Evolutionary conservation across 768 basidiomycete species (phyloP).

Genomic region (Amyloporia xantha): DNA sequence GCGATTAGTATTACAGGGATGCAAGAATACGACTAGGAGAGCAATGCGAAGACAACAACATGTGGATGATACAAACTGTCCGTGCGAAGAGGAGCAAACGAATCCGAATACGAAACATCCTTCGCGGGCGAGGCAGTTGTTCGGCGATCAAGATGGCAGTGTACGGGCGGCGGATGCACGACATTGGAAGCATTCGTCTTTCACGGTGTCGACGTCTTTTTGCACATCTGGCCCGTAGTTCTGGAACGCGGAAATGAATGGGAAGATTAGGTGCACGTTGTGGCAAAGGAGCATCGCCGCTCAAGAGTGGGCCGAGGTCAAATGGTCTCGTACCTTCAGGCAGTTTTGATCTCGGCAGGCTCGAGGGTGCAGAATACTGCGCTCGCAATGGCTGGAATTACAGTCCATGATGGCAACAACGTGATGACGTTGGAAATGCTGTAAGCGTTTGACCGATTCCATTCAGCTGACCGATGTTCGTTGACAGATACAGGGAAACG

Average conservation of each 20-base stretch:
- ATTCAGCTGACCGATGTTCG: constrained; percentile 13
- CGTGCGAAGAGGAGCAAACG: background rate
- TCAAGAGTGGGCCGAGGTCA: background rate
- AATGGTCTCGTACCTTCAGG: constrained; percentile 41
- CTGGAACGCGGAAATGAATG: constrained; percentile 27
- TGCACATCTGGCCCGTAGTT: constrained; percentile 65
- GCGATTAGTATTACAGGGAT: constrained; percentile 1
- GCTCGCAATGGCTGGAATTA: constrained; percentile 55
- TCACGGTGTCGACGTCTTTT: constrained; percentile 59
- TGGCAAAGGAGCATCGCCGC: background rate
- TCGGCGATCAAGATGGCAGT: constrained; percentile 15
- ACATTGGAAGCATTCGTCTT: constrained; percentile 68
- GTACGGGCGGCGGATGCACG: constrained; percentile 46
- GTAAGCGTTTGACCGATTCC: background rate
- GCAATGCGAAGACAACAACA: constrained; percentile 1
- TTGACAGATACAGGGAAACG: background rate
- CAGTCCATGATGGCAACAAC: constrained; percentile 74
- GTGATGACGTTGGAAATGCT: constrained; percentile 79
- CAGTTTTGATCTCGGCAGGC: constrained; percentile 50
- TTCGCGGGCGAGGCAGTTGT: background rate
- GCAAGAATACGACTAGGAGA: background rate
- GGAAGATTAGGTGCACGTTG: background rate
- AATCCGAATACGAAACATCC: background rate
- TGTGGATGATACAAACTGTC: constrained; percentile 2
- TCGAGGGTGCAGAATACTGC: constrained; percentile 53